A percentile compares a stretch with the other conserved stretches of the same genome.
These are phyloP conservation scores for Nymphaea thermarum DNA, from an alignment of 164 flowering plant genomes.

Conservation along the genomic window DNA sequence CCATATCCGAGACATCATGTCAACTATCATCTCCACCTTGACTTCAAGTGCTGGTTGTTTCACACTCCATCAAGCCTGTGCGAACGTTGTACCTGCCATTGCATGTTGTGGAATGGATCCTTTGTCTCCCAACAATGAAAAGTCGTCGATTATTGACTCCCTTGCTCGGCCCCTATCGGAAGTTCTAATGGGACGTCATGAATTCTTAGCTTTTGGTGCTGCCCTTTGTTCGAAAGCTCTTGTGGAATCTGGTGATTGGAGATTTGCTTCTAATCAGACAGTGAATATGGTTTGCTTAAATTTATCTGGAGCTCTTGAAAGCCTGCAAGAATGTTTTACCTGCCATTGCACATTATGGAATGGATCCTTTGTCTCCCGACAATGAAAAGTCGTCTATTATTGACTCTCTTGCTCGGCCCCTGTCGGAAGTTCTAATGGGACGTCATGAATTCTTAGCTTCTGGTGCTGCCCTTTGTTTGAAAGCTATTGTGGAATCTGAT, in stretches of 20 bases:
- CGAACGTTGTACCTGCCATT: slow-evolving; percentile 85
- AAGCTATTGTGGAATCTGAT: slow-evolving; percentile 87
- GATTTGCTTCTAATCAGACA: slow-evolving; percentile 75
- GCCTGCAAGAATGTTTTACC: slow-evolving; percentile 91
- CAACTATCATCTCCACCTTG: slow-evolving; percentile 58
- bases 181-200: slow-evolving; percentile 56
- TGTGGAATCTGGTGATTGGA: slow-evolving; percentile 88
- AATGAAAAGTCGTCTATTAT: slow-evolving; percentile 59
- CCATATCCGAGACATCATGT: slow-evolving; percentile 73
- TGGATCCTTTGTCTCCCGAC: slow-evolving; percentile 62
- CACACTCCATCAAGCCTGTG: slow-evolving; percentile 86
- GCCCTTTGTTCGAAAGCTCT: slow-evolving; percentile 83
- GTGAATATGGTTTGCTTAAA: slow-evolving; percentile 78
- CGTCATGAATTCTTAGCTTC: slow-evolving; percentile 65
- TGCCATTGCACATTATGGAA: slow-evolving; percentile 79
- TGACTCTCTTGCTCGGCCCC: slow-evolving; percentile 71
- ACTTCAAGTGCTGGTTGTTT: slow-evolving; percentile 77
- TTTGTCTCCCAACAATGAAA: slow-evolving; percentile 58
- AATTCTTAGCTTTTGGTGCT: slow-evolving; percentile 71
- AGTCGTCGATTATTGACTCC: slow-evolving; percentile 47
- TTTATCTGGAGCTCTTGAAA: slow-evolving; percentile 49
- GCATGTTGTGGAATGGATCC: slow-evolving; percentile 80
- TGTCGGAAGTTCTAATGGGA: slow-evolving; percentile 58
- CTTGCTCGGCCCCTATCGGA: slow-evolving; percentile 80
- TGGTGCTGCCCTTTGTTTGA: slow-evolving; percentile 84